Conservation (phyloP, 2,329 filamentous ascomycete species). For the Madurella fahalii region DNA sequence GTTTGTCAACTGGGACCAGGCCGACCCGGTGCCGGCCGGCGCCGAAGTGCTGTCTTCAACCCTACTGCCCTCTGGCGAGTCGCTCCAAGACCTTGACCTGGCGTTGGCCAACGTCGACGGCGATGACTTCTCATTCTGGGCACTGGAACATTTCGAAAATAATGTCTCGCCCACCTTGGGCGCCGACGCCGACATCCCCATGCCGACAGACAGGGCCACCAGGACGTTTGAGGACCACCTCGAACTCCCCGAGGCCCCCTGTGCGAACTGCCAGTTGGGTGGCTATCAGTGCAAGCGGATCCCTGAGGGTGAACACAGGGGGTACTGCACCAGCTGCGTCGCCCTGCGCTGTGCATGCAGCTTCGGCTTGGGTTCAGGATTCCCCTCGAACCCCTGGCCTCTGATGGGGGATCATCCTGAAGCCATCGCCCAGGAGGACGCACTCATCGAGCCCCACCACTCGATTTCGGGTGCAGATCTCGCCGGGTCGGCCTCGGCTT, state of each 20-base stretch:
- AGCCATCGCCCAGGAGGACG: constrained; percentile 38
- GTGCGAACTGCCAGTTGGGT: constrained; percentile 47
- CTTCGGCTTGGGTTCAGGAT: constrained; percentile 43
- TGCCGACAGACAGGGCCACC: constrained; percentile 27
- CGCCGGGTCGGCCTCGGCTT: constrained; percentile 22
- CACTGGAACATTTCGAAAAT: constrained; percentile 54
- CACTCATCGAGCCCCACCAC: constrained; percentile 17
- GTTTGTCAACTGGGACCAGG: constrained; percentile 60
- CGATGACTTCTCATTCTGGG: constrained; percentile 57
- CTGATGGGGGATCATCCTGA: constrained; percentile 41
- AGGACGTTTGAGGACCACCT: constrained; percentile 36
- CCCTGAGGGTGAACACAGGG: constrained; percentile 54
- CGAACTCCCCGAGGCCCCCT: constrained; percentile 46
- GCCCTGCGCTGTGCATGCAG: constrained; percentile 57
- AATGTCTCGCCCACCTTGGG: constrained; percentile 31
- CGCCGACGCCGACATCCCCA: constrained; percentile 17
- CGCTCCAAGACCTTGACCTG: constrained; percentile 45
- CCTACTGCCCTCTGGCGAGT: constrained; percentile 18
- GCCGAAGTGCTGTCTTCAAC: constrained; percentile 21
- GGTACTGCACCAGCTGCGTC: constrained; percentile 60
- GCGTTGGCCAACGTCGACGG: constrained; percentile 53
- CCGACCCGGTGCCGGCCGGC: constrained; percentile 37
- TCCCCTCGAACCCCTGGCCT: constrained; percentile 45
- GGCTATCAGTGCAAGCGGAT: constrained; percentile 59
- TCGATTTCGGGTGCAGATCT: constrained; percentile 27